phyloP scores from a whole-genome alignment of 2,329 filamentous ascomycete genomes.

The Fusarium tjaetaba region DNA sequence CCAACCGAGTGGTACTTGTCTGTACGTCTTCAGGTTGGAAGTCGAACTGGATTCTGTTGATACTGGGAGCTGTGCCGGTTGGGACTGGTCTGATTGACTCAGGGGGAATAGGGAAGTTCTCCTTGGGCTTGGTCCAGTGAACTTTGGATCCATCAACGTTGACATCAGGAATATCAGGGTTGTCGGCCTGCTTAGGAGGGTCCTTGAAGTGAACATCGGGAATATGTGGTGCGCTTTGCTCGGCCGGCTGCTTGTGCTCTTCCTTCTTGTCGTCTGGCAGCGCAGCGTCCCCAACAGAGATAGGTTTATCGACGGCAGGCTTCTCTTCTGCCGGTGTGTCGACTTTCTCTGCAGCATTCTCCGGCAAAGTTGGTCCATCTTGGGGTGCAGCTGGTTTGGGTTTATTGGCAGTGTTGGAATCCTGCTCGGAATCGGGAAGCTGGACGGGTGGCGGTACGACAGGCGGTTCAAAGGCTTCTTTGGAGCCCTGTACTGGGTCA shows the following conservation, averaged over 20 bases:
- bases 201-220: slow-evolving; percentile 42
- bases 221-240: slow-evolving; percentile 27
- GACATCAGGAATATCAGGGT: slow-evolving; percentile 25
- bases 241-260: slow-evolving; percentile 4
- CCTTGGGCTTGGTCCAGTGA: slow-evolving; percentile 79
- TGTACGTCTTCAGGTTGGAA: slow-evolving; percentile 74
- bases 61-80: slow-evolving; percentile 71
- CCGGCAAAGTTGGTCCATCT: slow-evolving; percentile 4
- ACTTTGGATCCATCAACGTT: slow-evolving; percentile 47
- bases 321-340: slow-evolving; percentile 15
- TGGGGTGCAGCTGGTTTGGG: slow-evolving; percentile 19
- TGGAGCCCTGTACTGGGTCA: slow-evolving; percentile 18
- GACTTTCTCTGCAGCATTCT: not conserved
- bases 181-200: slow-evolving; percentile 39
- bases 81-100: slow-evolving; percentile 81
- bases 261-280: slow-evolving; percentile 3
- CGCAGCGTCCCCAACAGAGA: slow-evolving; percentile 3
- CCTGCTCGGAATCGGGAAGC: slow-evolving; percentile 26
- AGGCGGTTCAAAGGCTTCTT: slow-evolving; percentile 30
- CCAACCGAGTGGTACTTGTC: slow-evolving; percentile 69
- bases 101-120: slow-evolving; percentile 79
- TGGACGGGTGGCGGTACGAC: slow-evolving; percentile 26
- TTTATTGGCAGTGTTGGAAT: slow-evolving; percentile 7
- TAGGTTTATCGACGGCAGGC: slow-evolving; percentile 7
- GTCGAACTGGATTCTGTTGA: slow-evolving; percentile 80